These are phyloP conservation scores for Cercospora zeina DNA, from an alignment of 2,329 filamentous ascomycete species.

Conservation along the genomic window DNA sequence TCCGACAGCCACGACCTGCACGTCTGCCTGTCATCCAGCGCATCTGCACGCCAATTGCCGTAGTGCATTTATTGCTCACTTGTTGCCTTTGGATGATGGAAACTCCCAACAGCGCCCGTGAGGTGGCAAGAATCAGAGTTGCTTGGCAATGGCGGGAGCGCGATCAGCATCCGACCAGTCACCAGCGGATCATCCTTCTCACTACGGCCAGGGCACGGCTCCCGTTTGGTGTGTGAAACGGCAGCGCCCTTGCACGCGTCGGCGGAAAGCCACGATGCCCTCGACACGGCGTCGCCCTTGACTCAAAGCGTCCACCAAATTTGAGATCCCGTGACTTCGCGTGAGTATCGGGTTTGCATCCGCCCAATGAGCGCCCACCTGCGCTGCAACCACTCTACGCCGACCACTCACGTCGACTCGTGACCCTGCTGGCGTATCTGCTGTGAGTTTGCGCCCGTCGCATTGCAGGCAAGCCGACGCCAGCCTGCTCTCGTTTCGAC, in stretches of 20 bases:
- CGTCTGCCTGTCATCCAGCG: conserved; percentile 7
- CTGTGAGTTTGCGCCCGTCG: conserved; percentile 25
- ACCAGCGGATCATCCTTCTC: conserved; percentile 13
- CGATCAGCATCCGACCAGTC: conserved; percentile 15
- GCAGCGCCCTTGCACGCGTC: conserved; percentile 22
- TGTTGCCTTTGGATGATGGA: not conserved
- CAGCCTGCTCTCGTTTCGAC: conserved; percentile 21
- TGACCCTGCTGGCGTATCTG: conserved; percentile 19
- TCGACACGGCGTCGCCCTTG: conserved; percentile 25
- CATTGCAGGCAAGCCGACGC: conserved; percentile 20
- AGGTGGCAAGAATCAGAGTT: conserved; percentile 24
- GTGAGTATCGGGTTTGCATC: conserved; percentile 25
- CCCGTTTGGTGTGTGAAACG: conserved; percentile 27
- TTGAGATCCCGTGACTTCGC: conserved; percentile 25
- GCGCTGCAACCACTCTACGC: conserved; percentile 23
- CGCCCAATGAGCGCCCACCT: conserved; percentile 17
- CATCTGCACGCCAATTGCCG: not conserved
- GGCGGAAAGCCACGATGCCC: conserved; percentile 20
- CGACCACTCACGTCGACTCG: conserved; percentile 30
- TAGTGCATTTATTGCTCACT: not conserved
- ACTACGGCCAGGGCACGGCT: conserved; percentile 21
- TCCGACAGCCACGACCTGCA: not conserved
- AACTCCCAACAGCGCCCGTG: not conserved
- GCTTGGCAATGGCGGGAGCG: conserved; percentile 19
- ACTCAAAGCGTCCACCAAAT: conserved; percentile 21